These are phyloP conservation scores for Phytopythium vexans DNA, from an alignment of 352 stramenopile species.

Conservation along the genomic window DNA sequence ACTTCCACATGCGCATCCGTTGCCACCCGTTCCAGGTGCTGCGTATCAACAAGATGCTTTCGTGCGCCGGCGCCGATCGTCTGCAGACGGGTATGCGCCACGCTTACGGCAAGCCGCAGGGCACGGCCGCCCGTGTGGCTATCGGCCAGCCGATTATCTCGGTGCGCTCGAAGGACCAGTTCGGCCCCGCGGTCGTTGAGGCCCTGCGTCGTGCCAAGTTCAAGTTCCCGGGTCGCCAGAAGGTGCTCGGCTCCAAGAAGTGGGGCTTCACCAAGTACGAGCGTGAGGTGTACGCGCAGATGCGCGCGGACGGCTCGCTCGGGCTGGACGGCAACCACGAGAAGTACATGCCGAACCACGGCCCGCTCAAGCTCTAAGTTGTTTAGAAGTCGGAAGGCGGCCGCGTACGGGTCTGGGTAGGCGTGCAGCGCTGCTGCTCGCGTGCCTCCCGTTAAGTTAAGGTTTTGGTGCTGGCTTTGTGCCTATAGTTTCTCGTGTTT, in stretches of 20 bases:
- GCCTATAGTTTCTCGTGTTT: no score
- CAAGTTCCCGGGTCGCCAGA: conserved; percentile 99
- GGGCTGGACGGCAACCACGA: conserved; percentile 96
- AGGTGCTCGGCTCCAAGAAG: conserved; percentile 99
- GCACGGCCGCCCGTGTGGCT: conserved; percentile 96
- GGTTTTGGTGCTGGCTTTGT: no score
- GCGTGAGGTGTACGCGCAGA: conserved; percentile 96
- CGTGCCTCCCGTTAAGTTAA: no score
- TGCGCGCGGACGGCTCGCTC: conserved; percentile 94
- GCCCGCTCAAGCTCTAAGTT: conserved; percentile 56
- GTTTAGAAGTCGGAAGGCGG: neutral
- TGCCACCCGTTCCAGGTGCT: conserved; percentile 99
- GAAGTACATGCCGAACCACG: conserved; percentile 94
- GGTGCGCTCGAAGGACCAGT: conserved; percentile 96
- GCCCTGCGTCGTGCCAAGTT: conserved; percentile 99
- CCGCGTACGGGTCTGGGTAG: no score
- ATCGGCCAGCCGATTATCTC: conserved; percentile 99
- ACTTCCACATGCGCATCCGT: conserved; percentile 99
- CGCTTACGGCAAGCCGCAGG: conserved; percentile 99
- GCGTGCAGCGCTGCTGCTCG: no score
- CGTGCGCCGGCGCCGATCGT: conserved; percentile 98
- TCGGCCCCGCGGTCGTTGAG: conserved; percentile 93
- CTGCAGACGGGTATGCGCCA: conserved; percentile 98
- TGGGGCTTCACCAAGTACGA: conserved; percentile 99
- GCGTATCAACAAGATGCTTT: conserved; percentile 99